Evolutionary conservation across 2,329 filamentous ascomycete genomes (phyloP), one percentile per base, ranked within the genome.

Genomic region (Monosporascus sp.): DNA sequence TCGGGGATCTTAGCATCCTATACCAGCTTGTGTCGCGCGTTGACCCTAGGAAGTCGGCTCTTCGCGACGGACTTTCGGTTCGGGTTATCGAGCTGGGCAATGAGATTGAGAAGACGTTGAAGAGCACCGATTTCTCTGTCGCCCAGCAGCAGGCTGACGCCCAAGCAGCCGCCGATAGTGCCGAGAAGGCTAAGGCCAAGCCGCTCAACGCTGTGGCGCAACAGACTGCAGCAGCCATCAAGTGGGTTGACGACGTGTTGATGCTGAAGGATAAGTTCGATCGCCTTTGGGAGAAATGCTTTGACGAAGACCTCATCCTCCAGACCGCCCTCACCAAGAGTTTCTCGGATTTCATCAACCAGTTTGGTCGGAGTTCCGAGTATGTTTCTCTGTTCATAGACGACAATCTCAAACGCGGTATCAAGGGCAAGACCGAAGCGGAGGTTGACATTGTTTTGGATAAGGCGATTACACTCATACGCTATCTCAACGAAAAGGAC

Each of bases 351-450:
- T 96, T 97, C 63, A 96, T 99, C 77, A 97, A 97, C 68, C 73
- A 85, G n/a, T 97, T 96, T 66, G 71, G 77, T 15, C 85, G 92
- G 57, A 88, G 88, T 62, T 90, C 93, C 1, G 94, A 99, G 67
- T 96, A 91, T 66, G 87, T 97, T 6, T 99, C 94, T 0, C 79
- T 99, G 0, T 99, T 96, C 72, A 96, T 99, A 54, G 94, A 99
- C 63, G 93, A 97, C 64, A 96, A 92, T 65, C 82, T 99, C 64
- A 96, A 96, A 74, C 89, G 93, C 62, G 92, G 92, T 4, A 89
- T 96, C 69, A 92, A 91, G 67, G 91, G 91, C 57, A 96, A 95
- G 76, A 93, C 90, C 0, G 94, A 97, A 63, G 80, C 79, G 28
- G 93, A 97, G 66, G 82, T 97, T 15, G 93, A 97, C 63, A 70